phyloP scores from a whole-genome alignment of 2,329 filamentous ascomycete species.

The Capronia epimyces region DNA sequence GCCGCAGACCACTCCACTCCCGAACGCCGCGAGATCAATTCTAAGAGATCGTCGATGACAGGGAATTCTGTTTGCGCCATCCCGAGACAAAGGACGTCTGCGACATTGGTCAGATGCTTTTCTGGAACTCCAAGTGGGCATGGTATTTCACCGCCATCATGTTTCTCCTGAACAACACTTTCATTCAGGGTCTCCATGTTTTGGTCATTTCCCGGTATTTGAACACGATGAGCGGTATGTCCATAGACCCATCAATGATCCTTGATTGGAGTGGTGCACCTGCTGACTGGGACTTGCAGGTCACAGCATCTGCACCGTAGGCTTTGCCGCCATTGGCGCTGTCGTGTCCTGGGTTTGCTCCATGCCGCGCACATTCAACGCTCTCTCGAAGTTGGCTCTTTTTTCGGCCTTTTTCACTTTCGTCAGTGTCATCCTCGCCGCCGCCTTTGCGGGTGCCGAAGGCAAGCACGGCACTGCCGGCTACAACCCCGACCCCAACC shows the following conservation, averaged over 20 bases:
- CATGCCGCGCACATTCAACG: slow-evolving; percentile 76
- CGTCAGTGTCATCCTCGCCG: slow-evolving; percentile 75
- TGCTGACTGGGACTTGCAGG: slow-evolving; percentile 37
- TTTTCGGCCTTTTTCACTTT: slow-evolving; percentile 83
- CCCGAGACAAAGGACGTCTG: slow-evolving; percentile 89
- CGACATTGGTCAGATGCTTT: slow-evolving; percentile 92
- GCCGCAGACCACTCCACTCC: slow-evolving; percentile 25
- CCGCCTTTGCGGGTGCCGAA: slow-evolving; percentile 75
- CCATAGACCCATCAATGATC: neutral
- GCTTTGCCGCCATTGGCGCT: slow-evolving; percentile 68
- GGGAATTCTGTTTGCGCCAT: slow-evolving; percentile 86
- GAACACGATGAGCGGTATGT: slow-evolving; percentile 25
- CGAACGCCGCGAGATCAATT: slow-evolving; percentile 27
- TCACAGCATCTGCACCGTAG: slow-evolving; percentile 68
- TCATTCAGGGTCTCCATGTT: slow-evolving; percentile 58
- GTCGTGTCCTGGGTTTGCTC: slow-evolving; percentile 73
- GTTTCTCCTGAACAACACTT: slow-evolving; percentile 92
- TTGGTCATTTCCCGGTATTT: slow-evolving; percentile 27
- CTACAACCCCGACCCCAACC: slow-evolving; percentile 50
- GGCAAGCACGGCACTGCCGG: slow-evolving; percentile 58
- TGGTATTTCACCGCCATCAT: slow-evolving; percentile 68
- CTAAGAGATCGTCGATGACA: slow-evolving; percentile 35
- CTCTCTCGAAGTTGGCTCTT: slow-evolving; percentile 72
- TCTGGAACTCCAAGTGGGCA: slow-evolving; percentile 73
- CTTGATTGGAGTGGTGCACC: neutral